Evolutionary conservation across 2,329 filamentous ascomycete genomes (phyloP), one percentile per base, ranked within the genome.

Genomic region (Nemania sp.): DNA sequence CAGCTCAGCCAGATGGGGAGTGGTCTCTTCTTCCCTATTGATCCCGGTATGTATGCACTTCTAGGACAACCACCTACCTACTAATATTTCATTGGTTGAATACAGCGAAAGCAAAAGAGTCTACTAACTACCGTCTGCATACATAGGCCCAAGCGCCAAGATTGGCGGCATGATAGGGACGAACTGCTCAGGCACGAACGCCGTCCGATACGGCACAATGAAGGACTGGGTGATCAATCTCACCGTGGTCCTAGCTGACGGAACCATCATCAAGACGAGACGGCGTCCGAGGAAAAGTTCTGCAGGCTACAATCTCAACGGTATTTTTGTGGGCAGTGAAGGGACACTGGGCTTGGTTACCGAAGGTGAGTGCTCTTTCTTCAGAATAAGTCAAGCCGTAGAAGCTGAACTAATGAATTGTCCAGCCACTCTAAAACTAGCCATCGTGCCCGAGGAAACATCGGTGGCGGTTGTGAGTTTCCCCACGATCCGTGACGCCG

Each of bases 21-120:
- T 3, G 93, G 93, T 0, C 87, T 98, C 1, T 97, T 97, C 82
- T 97, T 97, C 77, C 94, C 94, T 0, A 90, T 97, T 13, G 94
- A 98, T 75, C 94, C 94, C 13, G 92, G 92, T 78, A 73, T 70
- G 67, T 66, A 64, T 45, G 20, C 41, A 15, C 35, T 18, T 24
- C 38, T 10, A n/a, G 29, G 22, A 20, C n/a, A 4, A 29, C 55
- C 20, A 15, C 20, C 38, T 8, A 20, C 26, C 11, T 15, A 29
- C 43, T 20, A n/a, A n/a, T n/a, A 18, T 24, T 11, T 22, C 20
- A n/a, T 11, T 43, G 5, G 10, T 24, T 32, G 15, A 43, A 8
- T 3, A 35, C 3, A n/a, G 38, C 59, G 29, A 52, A 20, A 49
- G 88, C 87, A 66, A 82, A 82, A 53, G 43, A 41, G 72, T 20